Percentiles rank a stretch among this genome's conserved stretches.
Conservation (phyloP, 2,329 filamentous ascomycete species). For the Microcyclospora pomicola region DNA sequence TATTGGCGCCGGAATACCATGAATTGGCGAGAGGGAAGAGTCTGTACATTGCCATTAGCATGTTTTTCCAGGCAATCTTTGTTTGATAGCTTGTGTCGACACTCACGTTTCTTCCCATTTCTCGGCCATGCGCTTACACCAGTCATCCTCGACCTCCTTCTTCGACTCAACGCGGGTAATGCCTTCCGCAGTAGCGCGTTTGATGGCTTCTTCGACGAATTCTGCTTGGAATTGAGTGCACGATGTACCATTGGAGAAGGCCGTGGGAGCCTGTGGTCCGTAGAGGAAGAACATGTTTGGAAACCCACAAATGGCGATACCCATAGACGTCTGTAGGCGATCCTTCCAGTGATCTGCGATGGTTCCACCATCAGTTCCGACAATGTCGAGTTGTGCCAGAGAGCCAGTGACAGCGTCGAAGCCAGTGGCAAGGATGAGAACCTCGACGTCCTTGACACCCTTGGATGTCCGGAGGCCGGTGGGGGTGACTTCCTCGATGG, state of each 20-base stretch:
- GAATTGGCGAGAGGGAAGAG: constrained; percentile 19
- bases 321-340: constrained; percentile 29
- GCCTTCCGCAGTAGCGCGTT: constrained; percentile 23
- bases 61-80: not conserved
- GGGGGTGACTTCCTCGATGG: constrained; percentile 26
- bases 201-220: constrained; percentile 32
- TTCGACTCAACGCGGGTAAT: constrained; percentile 29
- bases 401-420: constrained; percentile 28
- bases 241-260: constrained; percentile 33
- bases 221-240: constrained; percentile 32
- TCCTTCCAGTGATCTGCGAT: constrained; percentile 32
- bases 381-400: constrained; percentile 24
- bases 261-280: constrained; percentile 33
- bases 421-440: constrained; percentile 31
- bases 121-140: constrained; percentile 21
- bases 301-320: constrained; percentile 20
- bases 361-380: constrained; percentile 20
- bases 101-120: constrained; percentile 15
- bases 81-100: not conserved
- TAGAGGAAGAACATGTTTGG: constrained; percentile 32
- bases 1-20: constrained; percentile 28
- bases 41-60: not conserved
- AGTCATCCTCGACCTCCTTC: constrained; percentile 29
- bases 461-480: constrained; percentile 28
- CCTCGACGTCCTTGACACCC: constrained; percentile 30